Evolutionary conservation across 371 early-diverging fungal species (phyloP).

Genomic region (Basidiobolus meristosporus): DNA sequence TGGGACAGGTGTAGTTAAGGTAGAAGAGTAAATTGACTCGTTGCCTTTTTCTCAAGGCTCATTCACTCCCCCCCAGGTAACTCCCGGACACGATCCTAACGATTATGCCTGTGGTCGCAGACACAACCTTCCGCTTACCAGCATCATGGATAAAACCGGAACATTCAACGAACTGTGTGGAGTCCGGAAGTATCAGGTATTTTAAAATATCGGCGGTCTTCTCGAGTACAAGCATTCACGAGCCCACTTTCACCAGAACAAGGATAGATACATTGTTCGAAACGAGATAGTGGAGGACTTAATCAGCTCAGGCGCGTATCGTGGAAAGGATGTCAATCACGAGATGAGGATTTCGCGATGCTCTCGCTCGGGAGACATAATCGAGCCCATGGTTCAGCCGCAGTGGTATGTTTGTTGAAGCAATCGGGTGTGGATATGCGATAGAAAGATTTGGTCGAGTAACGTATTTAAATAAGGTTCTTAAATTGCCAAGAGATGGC

Average conservation of each 20-base stretch:
- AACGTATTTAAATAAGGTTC: not conserved
- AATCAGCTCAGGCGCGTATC: conserved; percentile 35
- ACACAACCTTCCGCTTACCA: conserved; percentile 67
- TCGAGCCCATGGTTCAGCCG: conserved; percentile 92
- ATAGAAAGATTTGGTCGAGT: too few relatives aligned
- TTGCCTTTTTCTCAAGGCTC: not conserved
- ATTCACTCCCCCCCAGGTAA: too few relatives aligned
- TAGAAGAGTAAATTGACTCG: conserved; percentile 6
- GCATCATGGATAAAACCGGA: conserved; percentile 77
- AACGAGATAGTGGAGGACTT: conserved; percentile 43
- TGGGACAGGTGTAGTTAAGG: conserved; percentile 97
- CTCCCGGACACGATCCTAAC: conserved; percentile 94
- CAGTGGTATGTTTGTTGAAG: conserved; percentile 79
- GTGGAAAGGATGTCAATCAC: conserved; percentile 59
- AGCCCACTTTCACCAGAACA: conserved; percentile 16
- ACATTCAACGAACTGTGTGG: conserved; percentile 36
- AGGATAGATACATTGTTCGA: conserved; percentile 73
- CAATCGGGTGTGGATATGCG: conserved; percentile 7
- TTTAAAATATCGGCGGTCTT: too few relatives aligned
- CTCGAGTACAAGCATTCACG: too few relatives aligned
- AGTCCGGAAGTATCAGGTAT: conserved; percentile 25
- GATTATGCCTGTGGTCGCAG: conserved; percentile 94
- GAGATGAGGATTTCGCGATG: conserved; percentile 72
- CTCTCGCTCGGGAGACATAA: conserved; percentile 88
- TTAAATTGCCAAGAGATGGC: conserved; percentile 52